phyloP scores from a whole-genome alignment of 2,329 filamentous ascomycete species.

The Blastomyces emzantsi region DNA sequence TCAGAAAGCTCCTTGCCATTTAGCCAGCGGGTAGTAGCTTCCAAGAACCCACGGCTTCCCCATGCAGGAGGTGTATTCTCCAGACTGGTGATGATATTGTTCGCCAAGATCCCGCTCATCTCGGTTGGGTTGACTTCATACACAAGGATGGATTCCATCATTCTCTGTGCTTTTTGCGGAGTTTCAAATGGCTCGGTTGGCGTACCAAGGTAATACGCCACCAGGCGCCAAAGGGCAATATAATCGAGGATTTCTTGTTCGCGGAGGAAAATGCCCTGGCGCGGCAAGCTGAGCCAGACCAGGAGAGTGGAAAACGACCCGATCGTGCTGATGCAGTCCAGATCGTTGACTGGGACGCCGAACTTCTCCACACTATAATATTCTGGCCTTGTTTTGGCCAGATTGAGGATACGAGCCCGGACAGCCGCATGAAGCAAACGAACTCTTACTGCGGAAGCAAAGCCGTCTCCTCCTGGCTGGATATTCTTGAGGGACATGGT shows the following conservation, averaged over 20 bases:
- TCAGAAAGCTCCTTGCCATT: slow-evolving; percentile 58
- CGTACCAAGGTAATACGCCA: slow-evolving; percentile 62
- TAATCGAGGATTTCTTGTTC: slow-evolving; percentile 59
- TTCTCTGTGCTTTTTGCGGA: slow-evolving; percentile 46
- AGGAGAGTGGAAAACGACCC: slow-evolving; percentile 59
- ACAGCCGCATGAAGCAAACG: slow-evolving; percentile 61
- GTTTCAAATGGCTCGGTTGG: slow-evolving; percentile 54
- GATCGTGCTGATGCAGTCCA: slow-evolving; percentile 66
- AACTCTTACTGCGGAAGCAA: slow-evolving; percentile 56
- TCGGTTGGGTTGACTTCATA: slow-evolving; percentile 58
- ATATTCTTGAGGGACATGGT: slow-evolving; percentile 56
- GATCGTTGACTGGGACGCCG: slow-evolving; percentile 64
- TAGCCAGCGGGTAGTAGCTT: slow-evolving; percentile 59
- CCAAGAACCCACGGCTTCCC: slow-evolving; percentile 56
- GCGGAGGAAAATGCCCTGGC: slow-evolving; percentile 60
- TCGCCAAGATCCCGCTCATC: slow-evolving; percentile 56
- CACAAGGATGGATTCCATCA: slow-evolving; percentile 59
- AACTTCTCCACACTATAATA: slow-evolving; percentile 54
- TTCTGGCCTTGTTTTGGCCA: slow-evolving; percentile 46
- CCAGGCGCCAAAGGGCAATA: slow-evolving; percentile 65
- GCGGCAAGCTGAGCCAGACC: slow-evolving; percentile 59
- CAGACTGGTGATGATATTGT: slow-evolving; percentile 66
- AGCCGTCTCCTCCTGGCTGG: slow-evolving; percentile 58
- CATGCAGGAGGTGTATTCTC: slow-evolving; percentile 57
- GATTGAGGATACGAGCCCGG: slow-evolving; percentile 53